These are phyloP conservation scores for Smallanthus sonchifolius DNA, from an alignment of 129 eudicot species.

Conservation along the genomic window DNA sequence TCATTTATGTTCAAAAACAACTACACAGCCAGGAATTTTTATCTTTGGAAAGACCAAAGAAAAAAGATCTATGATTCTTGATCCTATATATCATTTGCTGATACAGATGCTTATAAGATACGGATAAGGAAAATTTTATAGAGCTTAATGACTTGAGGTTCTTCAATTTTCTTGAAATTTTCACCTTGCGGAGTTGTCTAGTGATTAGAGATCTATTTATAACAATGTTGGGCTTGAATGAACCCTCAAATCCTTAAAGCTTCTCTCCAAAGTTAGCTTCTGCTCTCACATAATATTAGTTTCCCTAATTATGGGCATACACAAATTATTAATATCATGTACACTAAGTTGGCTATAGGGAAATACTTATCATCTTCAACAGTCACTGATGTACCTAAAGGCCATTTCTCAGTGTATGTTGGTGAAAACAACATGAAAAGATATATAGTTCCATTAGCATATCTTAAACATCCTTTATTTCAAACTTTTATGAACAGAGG, in stretches of 20 bases:
- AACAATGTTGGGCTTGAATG: not conserved
- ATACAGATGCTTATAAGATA: no score
- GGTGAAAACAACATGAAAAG: slow-evolving; percentile 11
- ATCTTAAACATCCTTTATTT: slow-evolving; percentile 18
- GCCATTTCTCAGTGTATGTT: slow-evolving; percentile 4
- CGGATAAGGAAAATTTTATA: not conserved
- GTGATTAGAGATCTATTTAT: not conserved
- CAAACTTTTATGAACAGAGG: slow-evolving; percentile 2
- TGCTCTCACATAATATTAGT: not conserved
- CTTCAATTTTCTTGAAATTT: not conserved
- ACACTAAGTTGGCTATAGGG: not conserved
- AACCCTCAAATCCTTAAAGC: not conserved
- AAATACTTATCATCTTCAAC: not conserved
- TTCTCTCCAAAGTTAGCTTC: not conserved
- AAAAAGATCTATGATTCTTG: no score
- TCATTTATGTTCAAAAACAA: no score
- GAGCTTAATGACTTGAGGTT: not conserved
- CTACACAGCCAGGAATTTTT: not conserved
- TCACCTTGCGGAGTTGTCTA: not conserved
- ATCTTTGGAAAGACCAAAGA: no score
- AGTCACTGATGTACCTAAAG: not conserved
- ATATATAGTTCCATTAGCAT: slow-evolving; percentile 9
- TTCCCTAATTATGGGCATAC: not conserved
- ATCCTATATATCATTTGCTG: no score
- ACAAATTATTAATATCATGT: not conserved